Evolutionary conservation across 345 rosid species (phyloP).

Genomic region (Euphorbia peplus): DNA sequence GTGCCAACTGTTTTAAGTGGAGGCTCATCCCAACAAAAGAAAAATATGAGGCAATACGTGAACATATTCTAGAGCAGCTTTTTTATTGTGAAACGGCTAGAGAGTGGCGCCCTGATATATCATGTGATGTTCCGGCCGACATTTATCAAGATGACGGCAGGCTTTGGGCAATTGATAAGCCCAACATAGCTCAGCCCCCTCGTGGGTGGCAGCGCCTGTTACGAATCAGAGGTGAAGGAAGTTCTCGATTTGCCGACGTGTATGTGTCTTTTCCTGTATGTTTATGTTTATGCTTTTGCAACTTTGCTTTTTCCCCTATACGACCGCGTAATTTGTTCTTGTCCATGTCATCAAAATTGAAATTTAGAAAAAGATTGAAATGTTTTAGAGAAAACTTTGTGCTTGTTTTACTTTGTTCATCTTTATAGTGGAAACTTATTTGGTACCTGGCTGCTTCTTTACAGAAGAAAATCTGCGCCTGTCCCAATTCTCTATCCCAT

Average conservation of each 20-base stretch:
- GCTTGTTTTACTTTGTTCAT: background rate
- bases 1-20: slow-evolving; percentile 89
- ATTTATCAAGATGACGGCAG: slow-evolving; percentile 85
- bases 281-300: background rate
- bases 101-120: slow-evolving; percentile 73
- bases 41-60: slow-evolving; percentile 91
- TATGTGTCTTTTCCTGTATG: slow-evolving; percentile 38
- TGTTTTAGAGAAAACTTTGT: background rate
- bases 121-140: slow-evolving; percentile 79
- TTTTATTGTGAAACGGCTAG: slow-evolving; percentile 63
- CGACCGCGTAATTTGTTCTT: too few relatives aligned
- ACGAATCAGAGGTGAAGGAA: slow-evolving; percentile 77
- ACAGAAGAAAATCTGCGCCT: too few relatives aligned
- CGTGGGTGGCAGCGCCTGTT: slow-evolving; percentile 82
- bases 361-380: background rate
- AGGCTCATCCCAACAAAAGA: slow-evolving; percentile 82
- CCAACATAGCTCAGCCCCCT: slow-evolving; percentile 87
- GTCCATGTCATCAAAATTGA: background rate
- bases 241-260: slow-evolving; percentile 91
- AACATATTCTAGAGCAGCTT: slow-evolving; percentile 65
- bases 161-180: slow-evolving; percentile 95
- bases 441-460: background rate
- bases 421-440: background rate
- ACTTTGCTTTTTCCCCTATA: too few relatives aligned
- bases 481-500: too few relatives aligned